These are phyloP conservation scores for Phenoliferia sp. DNA, from an alignment of 1,284 basidiomycete genomes.

Conservation along the genomic window DNA sequence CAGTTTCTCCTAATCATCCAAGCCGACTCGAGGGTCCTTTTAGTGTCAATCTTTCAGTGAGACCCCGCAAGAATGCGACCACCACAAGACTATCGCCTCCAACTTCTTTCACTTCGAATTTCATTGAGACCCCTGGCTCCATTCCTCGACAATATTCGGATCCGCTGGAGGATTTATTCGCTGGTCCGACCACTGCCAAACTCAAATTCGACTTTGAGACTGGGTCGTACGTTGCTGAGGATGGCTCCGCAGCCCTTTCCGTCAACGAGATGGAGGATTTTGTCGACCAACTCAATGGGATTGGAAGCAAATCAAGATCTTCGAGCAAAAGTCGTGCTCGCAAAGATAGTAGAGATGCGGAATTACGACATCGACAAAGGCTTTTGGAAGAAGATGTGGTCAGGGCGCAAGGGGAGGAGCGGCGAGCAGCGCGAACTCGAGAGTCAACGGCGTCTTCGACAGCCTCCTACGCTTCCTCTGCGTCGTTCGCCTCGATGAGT, in stretches of 20 bases:
- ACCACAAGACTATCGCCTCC: background rate
- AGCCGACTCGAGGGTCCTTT: too few relatives aligned
- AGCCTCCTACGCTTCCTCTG: background rate
- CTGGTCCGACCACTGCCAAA: background rate
- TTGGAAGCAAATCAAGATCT: background rate
- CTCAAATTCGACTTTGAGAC: background rate
- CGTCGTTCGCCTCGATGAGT: background rate
- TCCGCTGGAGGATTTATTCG: background rate
- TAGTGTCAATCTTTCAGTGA: too few relatives aligned
- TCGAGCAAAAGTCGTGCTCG: background rate
- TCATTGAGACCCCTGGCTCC: background rate
- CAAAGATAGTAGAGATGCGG: background rate
- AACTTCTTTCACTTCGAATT: background rate
- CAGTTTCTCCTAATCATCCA: too few relatives aligned
- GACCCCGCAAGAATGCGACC: too few relatives aligned
- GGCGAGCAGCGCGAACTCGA: background rate
- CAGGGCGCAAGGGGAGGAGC: conserved; percentile 4
- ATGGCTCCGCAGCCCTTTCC: background rate
- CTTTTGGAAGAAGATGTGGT: background rate
- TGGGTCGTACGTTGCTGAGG: background rate
- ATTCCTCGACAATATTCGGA: background rate
- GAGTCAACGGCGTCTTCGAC: conserved; percentile 5
- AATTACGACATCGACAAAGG: background rate
- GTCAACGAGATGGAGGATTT: conserved; percentile 13
- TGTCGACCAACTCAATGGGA: conserved; percentile 4